Evolutionary conservation across 2,329 filamentous ascomycete species (phyloP).

Genomic region (Fusarium ambrosium): DNA sequence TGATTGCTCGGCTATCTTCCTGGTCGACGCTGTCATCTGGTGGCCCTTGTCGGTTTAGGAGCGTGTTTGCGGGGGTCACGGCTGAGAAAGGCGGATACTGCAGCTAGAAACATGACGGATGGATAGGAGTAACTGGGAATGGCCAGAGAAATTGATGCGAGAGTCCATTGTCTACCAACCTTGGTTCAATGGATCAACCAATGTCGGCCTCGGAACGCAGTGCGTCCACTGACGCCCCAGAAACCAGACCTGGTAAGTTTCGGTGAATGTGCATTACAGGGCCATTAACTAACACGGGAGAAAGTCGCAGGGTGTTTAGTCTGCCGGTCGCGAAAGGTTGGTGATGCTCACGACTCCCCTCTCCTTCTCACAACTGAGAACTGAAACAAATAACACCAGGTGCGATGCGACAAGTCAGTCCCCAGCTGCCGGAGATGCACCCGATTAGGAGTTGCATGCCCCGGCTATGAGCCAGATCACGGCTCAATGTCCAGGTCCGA

Average conservation of each 20-base stretch:
- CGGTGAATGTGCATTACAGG: not conserved
- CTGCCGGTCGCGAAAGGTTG: conserved; percentile 3
- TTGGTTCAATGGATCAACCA: not conserved
- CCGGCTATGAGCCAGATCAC: conserved; percentile 36
- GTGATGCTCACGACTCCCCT: not conserved
- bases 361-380: not conserved
- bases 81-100: not conserved
- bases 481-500: conserved; percentile 39
- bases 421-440: conserved; percentile 12
- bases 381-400: not conserved
- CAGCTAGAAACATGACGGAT: not conserved
- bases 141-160: not conserved
- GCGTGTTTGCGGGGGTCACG: not conserved
- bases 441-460: conserved; percentile 45
- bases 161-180: not conserved
- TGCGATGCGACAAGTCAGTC: conserved; percentile 24
- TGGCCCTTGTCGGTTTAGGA: not conserved
- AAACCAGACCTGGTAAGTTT: not conserved
- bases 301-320: not conserved
- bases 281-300: not conserved
- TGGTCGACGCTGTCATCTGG: not conserved
- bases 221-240: not conserved
- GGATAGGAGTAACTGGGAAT: not conserved
- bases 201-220: not conserved
- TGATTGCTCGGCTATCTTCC: not conserved